Evolutionary conservation across 2,329 filamentous ascomycete genomes (phyloP), one percentile per base, ranked within the genome.

Genomic region (Colletotrichum tofieldiae): DNA sequence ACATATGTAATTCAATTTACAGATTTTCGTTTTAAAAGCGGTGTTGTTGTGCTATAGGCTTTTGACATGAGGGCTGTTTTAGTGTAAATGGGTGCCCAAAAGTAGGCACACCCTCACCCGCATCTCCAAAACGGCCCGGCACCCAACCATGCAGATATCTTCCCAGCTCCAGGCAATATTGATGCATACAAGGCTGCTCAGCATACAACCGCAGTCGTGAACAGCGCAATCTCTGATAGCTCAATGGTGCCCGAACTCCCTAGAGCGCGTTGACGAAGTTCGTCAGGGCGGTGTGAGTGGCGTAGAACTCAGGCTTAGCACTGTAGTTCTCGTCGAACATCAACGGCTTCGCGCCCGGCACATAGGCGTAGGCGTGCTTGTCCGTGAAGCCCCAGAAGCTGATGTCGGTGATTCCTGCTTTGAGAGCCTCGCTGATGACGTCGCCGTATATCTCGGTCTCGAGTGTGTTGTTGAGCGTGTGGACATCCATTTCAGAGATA

Each of bases 401-500:
- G 70, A 93, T 88, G 63, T 91, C 90, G 6, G 92, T 86, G 77
- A 91, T 89, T 12, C 83, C 72, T 63, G 89, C 82, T 20, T 85
- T 81, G 41, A 91, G 78, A 76, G 91, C 93, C 9, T 88, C 91
- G 60, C 88, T 85, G 74, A 86, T 84, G 35, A 89, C 85, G 47
- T 86, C 85, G n/a, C 86, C 80, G 76, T 92, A 93, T 79, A 93
- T 91, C n/a, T 81, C 80, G 4, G 86, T 75, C 26, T 86, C 82
- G 5, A 88, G 90, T n/a, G 83, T 82, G 59, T 86, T 85, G 76
- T 61, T 66, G 29, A 61, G 54, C 8, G 62, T 61, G 32, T 71
- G 67, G 20, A 94, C 93, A 77, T 94, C 92, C 37, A 93, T 84
- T 81, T 93, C 91, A 1, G 91, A 93, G 56, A 93, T 85, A 3